These are phyloP conservation scores for Penicillium nucicola DNA, from an alignment of 495 filamentous ascomycete genomes.

Conservation along the genomic window DNA sequence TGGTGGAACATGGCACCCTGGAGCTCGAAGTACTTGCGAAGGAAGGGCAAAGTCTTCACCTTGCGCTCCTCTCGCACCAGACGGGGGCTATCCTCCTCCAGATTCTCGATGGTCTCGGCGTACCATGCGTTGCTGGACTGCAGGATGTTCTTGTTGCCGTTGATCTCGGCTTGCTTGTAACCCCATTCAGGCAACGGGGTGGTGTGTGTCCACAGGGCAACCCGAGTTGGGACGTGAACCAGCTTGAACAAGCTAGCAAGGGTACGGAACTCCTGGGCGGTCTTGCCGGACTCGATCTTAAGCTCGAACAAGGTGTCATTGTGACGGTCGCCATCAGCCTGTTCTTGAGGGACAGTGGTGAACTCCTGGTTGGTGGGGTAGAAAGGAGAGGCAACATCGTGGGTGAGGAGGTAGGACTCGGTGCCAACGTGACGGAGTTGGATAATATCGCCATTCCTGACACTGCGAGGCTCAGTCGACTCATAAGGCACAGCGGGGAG, in stretches of 20 bases:
- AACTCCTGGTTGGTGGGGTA: constrained; percentile 99
- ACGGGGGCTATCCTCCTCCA: constrained; percentile 66
- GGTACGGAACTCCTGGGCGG: constrained; percentile 79
- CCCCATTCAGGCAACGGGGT: constrained; percentile 94
- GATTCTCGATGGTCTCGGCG: constrained; percentile 82
- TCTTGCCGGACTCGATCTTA: constrained; percentile 82
- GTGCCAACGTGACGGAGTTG: constrained; percentile 87
- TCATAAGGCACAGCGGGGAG: constrained; percentile 60
- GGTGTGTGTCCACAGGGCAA: constrained; percentile 98
- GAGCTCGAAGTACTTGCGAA: constrained; percentile 93
- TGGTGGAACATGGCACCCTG: constrained; percentile 99
- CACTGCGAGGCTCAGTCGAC: constrained; percentile 52
- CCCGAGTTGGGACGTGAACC: constrained; percentile 86
- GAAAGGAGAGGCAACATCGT: constrained; percentile 97
- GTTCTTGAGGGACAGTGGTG: constrained; percentile 71
- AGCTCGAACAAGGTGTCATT: constrained; percentile 95
- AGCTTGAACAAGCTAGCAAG: constrained; percentile 92
- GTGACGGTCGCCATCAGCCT: constrained; percentile 71
- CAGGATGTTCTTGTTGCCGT: constrained; percentile 94
- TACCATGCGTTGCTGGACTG: constrained; percentile 93
- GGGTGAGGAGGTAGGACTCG: constrained; percentile 83
- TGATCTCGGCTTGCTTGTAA: constrained; percentile 96
- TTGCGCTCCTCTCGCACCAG: constrained; percentile 68
- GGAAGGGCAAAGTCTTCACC: constrained; percentile 79
- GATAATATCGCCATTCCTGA: constrained; percentile 83